Percentiles rank a stretch among this genome's conserved stretches.
These are phyloP conservation scores for Leccinum fuscescens DNA, from an alignment of 1,284 basidiomycete genomes.

Conservation along the genomic window DNA sequence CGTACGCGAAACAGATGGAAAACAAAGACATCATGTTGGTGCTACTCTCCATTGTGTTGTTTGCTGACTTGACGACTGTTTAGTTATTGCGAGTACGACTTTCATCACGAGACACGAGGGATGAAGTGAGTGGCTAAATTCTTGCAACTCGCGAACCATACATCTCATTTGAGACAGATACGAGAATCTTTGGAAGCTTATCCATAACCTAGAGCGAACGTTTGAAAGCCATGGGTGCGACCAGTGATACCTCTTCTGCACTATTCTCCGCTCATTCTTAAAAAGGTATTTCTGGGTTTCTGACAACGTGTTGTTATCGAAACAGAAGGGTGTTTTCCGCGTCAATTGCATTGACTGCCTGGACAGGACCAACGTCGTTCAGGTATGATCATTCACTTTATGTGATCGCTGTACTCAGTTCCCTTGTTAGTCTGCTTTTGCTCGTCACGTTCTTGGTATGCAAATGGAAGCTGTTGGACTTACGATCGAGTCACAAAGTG, in stretches of 20 bases:
- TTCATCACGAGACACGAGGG: constrained; percentile 86
- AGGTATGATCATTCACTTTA: constrained; percentile 43
- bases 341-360: constrained; percentile 93
- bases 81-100: constrained; percentile 81
- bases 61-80: constrained; percentile 1
- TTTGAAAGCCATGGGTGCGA: constrained; percentile 73
- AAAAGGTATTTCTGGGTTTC: constrained; percentile 84
- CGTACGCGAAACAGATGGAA: constrained; percentile 62
- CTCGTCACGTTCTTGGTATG: constrained; percentile 74
- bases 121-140: constrained; percentile 67
- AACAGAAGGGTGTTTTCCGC: constrained; percentile 83
- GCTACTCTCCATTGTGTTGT: background rate
- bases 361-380: constrained; percentile 89
- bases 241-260: background rate
- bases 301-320: constrained; percentile 66
- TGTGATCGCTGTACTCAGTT: constrained; percentile 2
- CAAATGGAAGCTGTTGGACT: constrained; percentile 83
- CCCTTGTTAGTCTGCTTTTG: constrained; percentile 76
- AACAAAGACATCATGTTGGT: constrained; percentile 65
- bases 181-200: constrained; percentile 85
- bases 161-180: constrained; percentile 48
- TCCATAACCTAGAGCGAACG: constrained; percentile 64
- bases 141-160: background rate
- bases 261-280: background rate
- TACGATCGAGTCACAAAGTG: constrained; percentile 49